Evolutionary conservation across 345 rosid species (phyloP).

Genomic region (Citrus sp.): DNA sequence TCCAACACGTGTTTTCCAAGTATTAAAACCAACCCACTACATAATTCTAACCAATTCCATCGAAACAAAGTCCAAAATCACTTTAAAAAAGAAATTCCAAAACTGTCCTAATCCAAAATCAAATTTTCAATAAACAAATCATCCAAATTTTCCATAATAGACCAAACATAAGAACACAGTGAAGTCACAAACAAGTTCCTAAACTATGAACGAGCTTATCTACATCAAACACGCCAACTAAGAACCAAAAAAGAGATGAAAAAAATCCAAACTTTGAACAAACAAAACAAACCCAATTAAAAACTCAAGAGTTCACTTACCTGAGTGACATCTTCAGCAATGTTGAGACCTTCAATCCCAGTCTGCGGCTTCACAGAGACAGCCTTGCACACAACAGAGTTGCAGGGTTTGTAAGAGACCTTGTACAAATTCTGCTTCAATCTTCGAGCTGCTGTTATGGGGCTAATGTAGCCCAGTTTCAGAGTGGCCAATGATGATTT

Average conservation of each 20-base stretch:
- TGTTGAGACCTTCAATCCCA: constrained; percentile 69
- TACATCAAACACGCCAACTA: background rate
- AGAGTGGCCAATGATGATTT: constrained; percentile 14
- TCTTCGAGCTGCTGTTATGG: constrained; percentile 11
- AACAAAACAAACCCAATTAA: constrained; percentile 3
- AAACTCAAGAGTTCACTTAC: constrained; percentile 19
- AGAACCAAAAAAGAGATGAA: background rate
- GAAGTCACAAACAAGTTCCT: background rate
- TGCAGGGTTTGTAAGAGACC: constrained; percentile 22
- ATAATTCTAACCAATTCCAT: background rate
- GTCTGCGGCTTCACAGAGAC: constrained; percentile 54
- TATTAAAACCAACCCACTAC: constrained; percentile 5
- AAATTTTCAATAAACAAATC: background rate
- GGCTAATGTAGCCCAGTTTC: constrained; percentile 22
- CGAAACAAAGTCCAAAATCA: background rate
- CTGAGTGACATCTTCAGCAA: constrained; percentile 85
- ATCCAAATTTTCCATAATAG: background rate
- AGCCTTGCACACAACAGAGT: constrained; percentile 62
- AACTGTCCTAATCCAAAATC: background rate
- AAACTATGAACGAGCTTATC: background rate
- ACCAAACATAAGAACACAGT: background rate
- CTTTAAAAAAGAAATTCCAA: background rate
- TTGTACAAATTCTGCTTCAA: constrained; percentile 19
- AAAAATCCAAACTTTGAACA: background rate
- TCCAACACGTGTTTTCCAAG: background rate